Conservation (phyloP, 768 basidiomycete species). For the Suillus hirtellus region DNA sequence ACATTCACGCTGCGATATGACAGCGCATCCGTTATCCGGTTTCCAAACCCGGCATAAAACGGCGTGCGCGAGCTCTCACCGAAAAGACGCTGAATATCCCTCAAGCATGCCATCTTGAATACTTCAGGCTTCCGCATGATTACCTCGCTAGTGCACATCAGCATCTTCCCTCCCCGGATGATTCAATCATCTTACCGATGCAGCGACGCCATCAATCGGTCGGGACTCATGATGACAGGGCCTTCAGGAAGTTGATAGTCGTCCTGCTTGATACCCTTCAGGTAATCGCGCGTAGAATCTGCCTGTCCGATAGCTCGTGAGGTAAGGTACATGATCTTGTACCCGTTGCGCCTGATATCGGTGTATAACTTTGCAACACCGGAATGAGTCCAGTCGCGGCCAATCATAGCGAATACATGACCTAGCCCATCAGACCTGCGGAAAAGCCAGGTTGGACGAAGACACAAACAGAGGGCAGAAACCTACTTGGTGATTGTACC, state of each 20-base stretch:
- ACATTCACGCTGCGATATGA: slow-evolving; percentile 97
- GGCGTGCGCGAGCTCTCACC: slow-evolving; percentile 69
- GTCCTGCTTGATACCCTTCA: slow-evolving; percentile 93
- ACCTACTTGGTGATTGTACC: slow-evolving; percentile 97
- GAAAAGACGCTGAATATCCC: slow-evolving; percentile 92
- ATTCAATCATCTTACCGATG: slow-evolving; percentile 67
- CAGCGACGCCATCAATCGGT: slow-evolving; percentile 88
- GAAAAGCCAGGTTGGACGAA: neutral
- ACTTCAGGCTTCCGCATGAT: slow-evolving; percentile 99
- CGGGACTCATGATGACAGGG: slow-evolving; percentile 98
- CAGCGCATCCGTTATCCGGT: slow-evolving; percentile 95
- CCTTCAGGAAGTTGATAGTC: slow-evolving; percentile 97
- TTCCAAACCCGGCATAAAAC: slow-evolving; percentile 98
- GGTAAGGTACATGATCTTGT: slow-evolving; percentile 97
- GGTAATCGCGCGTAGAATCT: slow-evolving; percentile 92
- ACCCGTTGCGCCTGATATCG: slow-evolving; percentile 92
- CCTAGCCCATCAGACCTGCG: slow-evolving; percentile 91
- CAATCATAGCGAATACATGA: slow-evolving; percentile 96
- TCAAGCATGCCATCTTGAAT: slow-evolving; percentile 99
- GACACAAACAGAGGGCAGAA: neutral
- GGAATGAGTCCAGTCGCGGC: slow-evolving; percentile 96
- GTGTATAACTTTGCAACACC: slow-evolving; percentile 98
- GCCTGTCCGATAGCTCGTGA: slow-evolving; percentile 98
- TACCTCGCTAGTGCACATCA: slow-evolving; percentile 67
- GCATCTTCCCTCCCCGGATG: neutral